Conservation (phyloP, 257 asterid genomes). For the Ballota nigra region DNA sequence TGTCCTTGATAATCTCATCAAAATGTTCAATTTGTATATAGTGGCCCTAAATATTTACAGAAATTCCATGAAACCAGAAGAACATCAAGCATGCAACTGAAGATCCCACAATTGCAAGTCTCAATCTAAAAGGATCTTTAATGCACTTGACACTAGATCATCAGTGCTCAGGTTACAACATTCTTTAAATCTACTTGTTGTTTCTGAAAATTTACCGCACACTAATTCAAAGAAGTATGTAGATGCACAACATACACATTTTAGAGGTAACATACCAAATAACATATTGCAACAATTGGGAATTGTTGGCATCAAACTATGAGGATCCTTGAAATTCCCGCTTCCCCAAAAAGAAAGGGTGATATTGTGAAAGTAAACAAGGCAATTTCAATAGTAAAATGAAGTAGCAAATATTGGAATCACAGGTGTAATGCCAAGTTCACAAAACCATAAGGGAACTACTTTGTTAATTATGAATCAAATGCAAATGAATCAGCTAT, state of each 20-base stretch:
- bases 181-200: neutral
- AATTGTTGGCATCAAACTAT: slow-evolving; percentile 3
- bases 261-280: neutral
- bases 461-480: slow-evolving; percentile 1
- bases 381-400: neutral
- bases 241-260: neutral
- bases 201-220: neutral
- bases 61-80: neutral
- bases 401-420: neutral
- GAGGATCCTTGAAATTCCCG: neutral
- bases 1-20: neutral
- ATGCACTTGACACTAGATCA: neutral
- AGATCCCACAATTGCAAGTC: neutral
- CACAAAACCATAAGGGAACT: neutral
- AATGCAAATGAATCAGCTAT: neutral
- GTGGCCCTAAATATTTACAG: neutral
- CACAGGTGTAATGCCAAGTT: neutral
- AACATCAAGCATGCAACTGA: neutral
- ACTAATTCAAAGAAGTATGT: neutral
- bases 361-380: neutral
- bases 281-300: neutral
- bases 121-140: neutral
- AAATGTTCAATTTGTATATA: neutral
- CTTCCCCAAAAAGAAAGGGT: neutral
- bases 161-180: neutral